Evolutionary conservation across 2,329 filamentous ascomycete genomes (phyloP).

Genomic region (Monosporascus sp.): DNA sequence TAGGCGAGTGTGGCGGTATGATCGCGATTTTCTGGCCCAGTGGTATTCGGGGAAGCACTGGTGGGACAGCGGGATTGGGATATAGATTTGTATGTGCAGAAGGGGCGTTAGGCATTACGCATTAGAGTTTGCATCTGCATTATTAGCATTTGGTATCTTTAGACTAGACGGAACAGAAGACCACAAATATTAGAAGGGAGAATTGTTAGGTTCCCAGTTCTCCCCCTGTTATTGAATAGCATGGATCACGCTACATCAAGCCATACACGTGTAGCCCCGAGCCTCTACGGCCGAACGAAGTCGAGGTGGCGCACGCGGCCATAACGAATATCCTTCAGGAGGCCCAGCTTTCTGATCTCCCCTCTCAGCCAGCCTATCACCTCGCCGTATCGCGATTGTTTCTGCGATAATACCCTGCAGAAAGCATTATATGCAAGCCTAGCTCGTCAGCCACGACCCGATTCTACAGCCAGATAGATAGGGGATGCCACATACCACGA

Average conservation of each 20-base stretch:
- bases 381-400: constrained; percentile 62
- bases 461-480: not conserved
- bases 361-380: constrained; percentile 64
- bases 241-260: not conserved
- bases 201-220: no score
- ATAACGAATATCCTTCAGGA: constrained; percentile 25
- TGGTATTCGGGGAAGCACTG: constrained; percentile 59
- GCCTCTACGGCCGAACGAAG: not conserved
- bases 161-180: no score
- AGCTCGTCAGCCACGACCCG: constrained; percentile 6
- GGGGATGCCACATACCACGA: constrained; percentile 39
- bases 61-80: constrained; percentile 43
- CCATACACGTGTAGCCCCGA: not conserved
- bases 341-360: constrained; percentile 35
- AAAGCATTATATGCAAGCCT: constrained; percentile 71
- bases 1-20: constrained; percentile 61
- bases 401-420: constrained; percentile 56
- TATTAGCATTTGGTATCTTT: not conserved
- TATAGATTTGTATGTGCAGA: constrained; percentile 1
- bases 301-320: constrained; percentile 17
- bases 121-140: not conserved
- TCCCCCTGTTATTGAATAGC: not conserved
- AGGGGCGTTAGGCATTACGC: constrained; percentile 1
- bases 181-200: not conserved
- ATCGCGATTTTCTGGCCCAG: constrained; percentile 41